Evolutionary conservation across 2,329 filamentous ascomycete genomes (phyloP).

Genomic region (Botrytis pseudocinerea): DNA sequence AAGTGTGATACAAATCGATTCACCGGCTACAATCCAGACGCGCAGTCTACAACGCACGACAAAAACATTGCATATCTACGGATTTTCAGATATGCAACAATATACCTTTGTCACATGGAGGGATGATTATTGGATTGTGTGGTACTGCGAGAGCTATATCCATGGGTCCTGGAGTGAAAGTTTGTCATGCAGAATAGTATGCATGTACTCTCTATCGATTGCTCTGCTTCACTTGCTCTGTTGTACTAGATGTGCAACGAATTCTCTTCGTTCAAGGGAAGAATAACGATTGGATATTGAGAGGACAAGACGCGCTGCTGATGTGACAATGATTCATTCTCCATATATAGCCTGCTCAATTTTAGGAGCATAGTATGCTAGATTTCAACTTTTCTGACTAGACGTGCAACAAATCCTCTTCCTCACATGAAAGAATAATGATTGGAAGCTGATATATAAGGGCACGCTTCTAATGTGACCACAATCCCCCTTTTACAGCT

Average conservation of each 20-base stretch:
- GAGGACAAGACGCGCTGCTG: not conserved
- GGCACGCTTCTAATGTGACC: too few relatives aligned
- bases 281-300: not conserved
- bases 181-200: not conserved
- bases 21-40: not conserved
- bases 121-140: not conserved
- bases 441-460: not conserved
- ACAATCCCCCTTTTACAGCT: too few relatives aligned
- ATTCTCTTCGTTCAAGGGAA: not conserved
- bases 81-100: not conserved
- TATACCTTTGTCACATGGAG: not conserved
- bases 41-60: not conserved
- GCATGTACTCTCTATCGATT: not conserved
- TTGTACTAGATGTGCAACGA: not conserved
- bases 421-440: fast-evolving
- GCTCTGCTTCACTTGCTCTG: not conserved
- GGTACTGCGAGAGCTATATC: not conserved
- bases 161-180: not conserved
- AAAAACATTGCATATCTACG: not conserved
- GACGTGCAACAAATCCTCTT: not conserved
- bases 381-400: not conserved
- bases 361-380: not conserved
- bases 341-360: not conserved
- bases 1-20: not conserved
- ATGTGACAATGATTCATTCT: too few relatives aligned